Evolutionary conservation across 2,329 filamentous ascomycete genomes (phyloP).

Genomic region (Tolypocladium album): DNA sequence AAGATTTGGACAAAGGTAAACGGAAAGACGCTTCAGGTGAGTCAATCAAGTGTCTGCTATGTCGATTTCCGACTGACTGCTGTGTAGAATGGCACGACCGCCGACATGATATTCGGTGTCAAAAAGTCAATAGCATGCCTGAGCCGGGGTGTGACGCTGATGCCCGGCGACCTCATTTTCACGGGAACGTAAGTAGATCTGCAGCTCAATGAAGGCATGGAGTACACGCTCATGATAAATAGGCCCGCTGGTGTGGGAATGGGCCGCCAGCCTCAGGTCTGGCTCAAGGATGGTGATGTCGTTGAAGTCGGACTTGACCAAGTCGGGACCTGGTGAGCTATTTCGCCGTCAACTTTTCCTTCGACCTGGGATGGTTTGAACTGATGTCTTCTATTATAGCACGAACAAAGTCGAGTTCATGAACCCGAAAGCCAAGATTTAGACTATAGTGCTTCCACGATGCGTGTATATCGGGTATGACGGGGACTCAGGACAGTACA

Average conservation of each 20-base stretch:
- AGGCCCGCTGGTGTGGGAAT: slow-evolving; percentile 61
- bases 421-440: slow-evolving; percentile 17
- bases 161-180: slow-evolving; percentile 56
- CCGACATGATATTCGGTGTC: slow-evolving; percentile 54
- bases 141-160: slow-evolving; percentile 49
- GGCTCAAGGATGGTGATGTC: slow-evolving; percentile 59
- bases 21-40: slow-evolving; percentile 42
- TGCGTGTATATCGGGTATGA: not conserved
- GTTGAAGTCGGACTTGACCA: slow-evolving; percentile 58
- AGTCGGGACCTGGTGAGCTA: slow-evolving; percentile 44
- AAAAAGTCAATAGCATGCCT: slow-evolving; percentile 48
- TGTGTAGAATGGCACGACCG: slow-evolving; percentile 38
- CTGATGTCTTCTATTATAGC: slow-evolving; percentile 4
- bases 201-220: not conserved
- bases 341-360: no score
- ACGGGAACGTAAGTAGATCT: slow-evolving; percentile 44
- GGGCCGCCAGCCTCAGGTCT: slow-evolving; percentile 54
- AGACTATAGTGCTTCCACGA: not conserved
- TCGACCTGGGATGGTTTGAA: not conserved
- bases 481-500: not conserved
- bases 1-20: slow-evolving; percentile 49
- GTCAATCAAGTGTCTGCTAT: not conserved
- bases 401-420: slow-evolving; percentile 21
- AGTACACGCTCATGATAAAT: not conserved
- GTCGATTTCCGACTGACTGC: not conserved